Conservation (phyloP, 176 grass and related monocot genomes). For the Hordeum vulgare region MorexV3_pseudomolecules_assembly NC_058522.1:378724597-378725096, state of each 20-base stretch:
- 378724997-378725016: not conserved
- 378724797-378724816: too few species aligned
- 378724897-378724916: not conserved
- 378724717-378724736: too few species aligned
- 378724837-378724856: not conserved
- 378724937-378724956: not conserved
- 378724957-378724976: not conserved
- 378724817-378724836: too few species aligned
- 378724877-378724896: not conserved
- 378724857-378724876: not conserved
- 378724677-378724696: too few species aligned
- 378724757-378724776: too few species aligned
- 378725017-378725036: not conserved
- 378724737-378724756: too few species aligned
- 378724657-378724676: too few species aligned
- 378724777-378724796: too few species aligned
- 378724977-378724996: not conserved
- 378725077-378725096: slow-evolving; percentile 26
- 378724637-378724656: too few species aligned
- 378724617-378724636: too few species aligned
- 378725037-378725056: not conserved
- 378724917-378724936: not conserved
- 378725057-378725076: slow-evolving; percentile 25
- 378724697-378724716: too few species aligned
- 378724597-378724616: too few species aligned